phyloP scores from a whole-genome alignment of 441 rosid species.

The Jatropha multifida region DNA sequence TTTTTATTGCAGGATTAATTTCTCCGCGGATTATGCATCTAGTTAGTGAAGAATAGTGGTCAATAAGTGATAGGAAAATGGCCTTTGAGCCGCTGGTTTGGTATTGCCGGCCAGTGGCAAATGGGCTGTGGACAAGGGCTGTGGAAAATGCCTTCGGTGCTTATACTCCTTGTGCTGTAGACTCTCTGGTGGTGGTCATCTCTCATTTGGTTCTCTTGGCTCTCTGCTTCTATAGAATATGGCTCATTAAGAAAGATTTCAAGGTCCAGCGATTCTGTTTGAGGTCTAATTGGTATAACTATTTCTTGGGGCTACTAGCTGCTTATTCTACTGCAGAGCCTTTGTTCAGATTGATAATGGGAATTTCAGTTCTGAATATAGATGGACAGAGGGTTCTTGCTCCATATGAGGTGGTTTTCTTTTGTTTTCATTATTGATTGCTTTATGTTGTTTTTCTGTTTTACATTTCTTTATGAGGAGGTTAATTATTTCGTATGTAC shows the following conservation, averaged over 20 bases:
- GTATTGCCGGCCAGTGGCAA: constrained; percentile 78
- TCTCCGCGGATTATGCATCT: constrained; percentile 24
- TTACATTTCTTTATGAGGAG: constrained; percentile 13
- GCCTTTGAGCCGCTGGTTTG: constrained; percentile 69
- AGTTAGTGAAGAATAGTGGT: constrained; percentile 21
- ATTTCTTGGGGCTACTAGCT: constrained; percentile 66
- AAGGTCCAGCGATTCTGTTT: constrained; percentile 65
- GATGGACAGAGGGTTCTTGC: constrained; percentile 72
- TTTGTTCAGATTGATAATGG: constrained; percentile 81
- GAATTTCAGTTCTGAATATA: constrained; percentile 71
- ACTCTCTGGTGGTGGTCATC: constrained; percentile 62
- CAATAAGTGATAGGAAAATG: constrained; percentile 35
- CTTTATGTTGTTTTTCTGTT: not conserved
- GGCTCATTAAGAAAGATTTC: constrained; percentile 67
- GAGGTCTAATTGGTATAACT: constrained; percentile 74
- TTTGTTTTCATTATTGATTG: not conserved
- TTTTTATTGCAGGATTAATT: constrained; percentile 26
- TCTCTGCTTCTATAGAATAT: constrained; percentile 71
- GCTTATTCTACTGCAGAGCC: constrained; percentile 75
- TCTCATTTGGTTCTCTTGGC: constrained; percentile 69
- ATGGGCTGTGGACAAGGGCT: constrained; percentile 75
- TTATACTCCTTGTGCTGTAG: constrained; percentile 91
- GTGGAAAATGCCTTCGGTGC: constrained; percentile 88
- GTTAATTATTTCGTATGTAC: not conserved
- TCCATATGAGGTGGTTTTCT: constrained; percentile 77